Percentiles rank a stretch among this genome's conserved stretches.
Conservation (phyloP, 177 flowering plant species). For the Vitis hybrid region DNA sequence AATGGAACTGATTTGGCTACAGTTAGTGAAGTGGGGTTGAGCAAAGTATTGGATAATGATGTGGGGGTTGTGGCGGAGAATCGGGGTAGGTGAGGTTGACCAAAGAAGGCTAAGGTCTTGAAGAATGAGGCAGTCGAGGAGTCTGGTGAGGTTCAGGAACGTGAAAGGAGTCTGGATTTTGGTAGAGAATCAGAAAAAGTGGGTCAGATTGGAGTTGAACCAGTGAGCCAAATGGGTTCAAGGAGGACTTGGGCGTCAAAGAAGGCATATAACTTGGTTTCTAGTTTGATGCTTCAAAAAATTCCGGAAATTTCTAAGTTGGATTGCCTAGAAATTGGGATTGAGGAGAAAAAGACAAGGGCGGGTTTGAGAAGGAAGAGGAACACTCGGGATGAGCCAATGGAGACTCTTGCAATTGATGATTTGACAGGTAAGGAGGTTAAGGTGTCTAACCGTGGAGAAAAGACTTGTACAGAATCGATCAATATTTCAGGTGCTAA, state of each 20-base stretch:
- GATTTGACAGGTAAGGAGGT: slow-evolving; percentile 4
- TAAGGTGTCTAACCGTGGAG: not conserved
- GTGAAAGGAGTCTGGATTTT: not conserved
- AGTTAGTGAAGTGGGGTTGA: not conserved
- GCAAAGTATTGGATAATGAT: no score
- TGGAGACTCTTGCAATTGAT: slow-evolving; percentile 7
- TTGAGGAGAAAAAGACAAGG: not conserved
- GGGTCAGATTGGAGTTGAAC: slow-evolving; percentile 5
- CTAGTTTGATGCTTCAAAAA: not conserved
- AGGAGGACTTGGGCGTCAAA: slow-evolving; percentile 23
- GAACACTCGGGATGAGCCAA: slow-evolving; percentile 1
- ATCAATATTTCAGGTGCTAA: not conserved
- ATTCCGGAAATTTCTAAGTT: slow-evolving; percentile 7
- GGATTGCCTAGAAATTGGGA: not conserved
- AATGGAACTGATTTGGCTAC: slow-evolving; percentile 16
- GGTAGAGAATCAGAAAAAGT: slow-evolving; percentile 12
- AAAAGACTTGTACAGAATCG: not conserved
- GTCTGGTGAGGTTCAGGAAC: not conserved
- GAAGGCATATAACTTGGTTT: slow-evolving; percentile 10
- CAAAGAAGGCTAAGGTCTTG: slow-evolving; percentile 11
- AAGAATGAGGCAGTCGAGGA: slow-evolving; percentile 9
- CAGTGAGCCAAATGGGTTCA: slow-evolving; percentile 8
- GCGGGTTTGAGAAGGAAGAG: slow-evolving; percentile 12
- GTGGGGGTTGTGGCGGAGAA: not conserved
- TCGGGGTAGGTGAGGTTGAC: slow-evolving; percentile 9